These are phyloP conservation scores for Alternaria ethzedia DNA, from an alignment of 2,329 filamentous ascomycete genomes.

Conservation along the genomic window DNA sequence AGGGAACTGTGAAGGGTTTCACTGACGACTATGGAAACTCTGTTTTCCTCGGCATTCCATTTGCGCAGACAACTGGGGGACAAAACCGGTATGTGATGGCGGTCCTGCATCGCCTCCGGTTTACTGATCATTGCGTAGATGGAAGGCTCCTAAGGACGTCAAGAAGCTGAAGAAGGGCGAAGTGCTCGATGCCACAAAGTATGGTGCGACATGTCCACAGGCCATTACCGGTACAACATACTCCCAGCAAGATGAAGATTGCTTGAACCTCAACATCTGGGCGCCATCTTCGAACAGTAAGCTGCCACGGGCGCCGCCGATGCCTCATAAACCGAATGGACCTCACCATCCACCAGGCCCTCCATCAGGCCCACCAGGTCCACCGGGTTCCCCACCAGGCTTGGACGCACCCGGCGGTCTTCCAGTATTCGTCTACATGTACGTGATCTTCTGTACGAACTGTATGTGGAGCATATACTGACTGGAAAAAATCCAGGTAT, in stretches of 20 bases:
- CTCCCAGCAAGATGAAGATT: slow-evolving; percentile 42
- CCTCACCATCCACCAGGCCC: slow-evolving; percentile 2
- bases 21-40: slow-evolving; percentile 26
- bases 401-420: slow-evolving; percentile 6
- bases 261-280: slow-evolving; percentile 48
- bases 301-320: slow-evolving; percentile 1
- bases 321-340: background rate
- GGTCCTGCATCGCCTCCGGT: background rate
- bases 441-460: background rate
- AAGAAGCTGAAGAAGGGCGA: slow-evolving; percentile 12
- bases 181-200: slow-evolving; percentile 25
- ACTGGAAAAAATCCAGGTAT: slow-evolving; percentile 21
- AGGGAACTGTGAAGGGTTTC: slow-evolving; percentile 27
- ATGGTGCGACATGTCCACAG: slow-evolving; percentile 33
- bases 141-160: slow-evolving; percentile 25
- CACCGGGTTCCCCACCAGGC: background rate
- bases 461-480: background rate
- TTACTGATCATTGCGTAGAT: slow-evolving; percentile 14
- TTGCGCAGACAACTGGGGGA: slow-evolving; percentile 31
- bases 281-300: slow-evolving; percentile 12
- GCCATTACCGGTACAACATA: slow-evolving; percentile 28
- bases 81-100: slow-evolving; percentile 23
- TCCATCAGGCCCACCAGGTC: background rate
- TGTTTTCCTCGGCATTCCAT: slow-evolving; percentile 32
- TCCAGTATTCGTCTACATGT: slow-evolving; percentile 53